Conservation (phyloP, 2,329 filamentous ascomycete species). For the Knufia fluminis region DNA sequence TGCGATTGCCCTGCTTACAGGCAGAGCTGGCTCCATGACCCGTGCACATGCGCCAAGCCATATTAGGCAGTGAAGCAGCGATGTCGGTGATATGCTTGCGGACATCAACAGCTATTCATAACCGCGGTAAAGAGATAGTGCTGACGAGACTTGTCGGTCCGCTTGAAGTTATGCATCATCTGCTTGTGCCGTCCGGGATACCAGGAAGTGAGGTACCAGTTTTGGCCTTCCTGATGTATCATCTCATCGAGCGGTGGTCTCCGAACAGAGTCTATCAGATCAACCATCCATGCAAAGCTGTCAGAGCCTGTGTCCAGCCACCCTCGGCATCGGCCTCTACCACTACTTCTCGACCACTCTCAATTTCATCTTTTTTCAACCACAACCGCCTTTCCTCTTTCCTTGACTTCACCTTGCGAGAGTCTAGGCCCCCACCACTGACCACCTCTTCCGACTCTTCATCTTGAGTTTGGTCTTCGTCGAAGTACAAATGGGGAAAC, state of each 20-base stretch:
- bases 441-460: too few relatives aligned
- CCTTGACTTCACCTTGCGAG: too few relatives aligned
- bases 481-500: slow-evolving; percentile 25
- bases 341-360: slow-evolving; percentile 4
- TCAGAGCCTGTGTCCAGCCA: slow-evolving; percentile 2
- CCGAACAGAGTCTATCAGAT: neutral
- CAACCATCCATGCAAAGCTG: slow-evolving; percentile 2
- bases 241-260: neutral
- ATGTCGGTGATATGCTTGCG: too few relatives aligned
- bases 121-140: neutral
- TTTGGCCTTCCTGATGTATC: neutral
- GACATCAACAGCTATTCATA: neutral
- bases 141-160: neutral
- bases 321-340: neutral
- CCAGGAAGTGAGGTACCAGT: neutral
- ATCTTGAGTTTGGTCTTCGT: too few relatives aligned
- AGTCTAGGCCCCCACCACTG: too few relatives aligned
- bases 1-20: too few relatives aligned
- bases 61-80: too few relatives aligned
- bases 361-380: slow-evolving; percentile 5
- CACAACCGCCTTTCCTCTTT: neutral
- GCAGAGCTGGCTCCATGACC: too few relatives aligned
- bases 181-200: neutral
- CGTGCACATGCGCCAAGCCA: too few relatives aligned
- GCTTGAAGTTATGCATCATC: neutral